Percentiles rank a stretch among this genome's conserved stretches.
Conservation (phyloP, 2,329 filamentous ascomycete species). For the Microdochium trichocladiopsis region DNA sequence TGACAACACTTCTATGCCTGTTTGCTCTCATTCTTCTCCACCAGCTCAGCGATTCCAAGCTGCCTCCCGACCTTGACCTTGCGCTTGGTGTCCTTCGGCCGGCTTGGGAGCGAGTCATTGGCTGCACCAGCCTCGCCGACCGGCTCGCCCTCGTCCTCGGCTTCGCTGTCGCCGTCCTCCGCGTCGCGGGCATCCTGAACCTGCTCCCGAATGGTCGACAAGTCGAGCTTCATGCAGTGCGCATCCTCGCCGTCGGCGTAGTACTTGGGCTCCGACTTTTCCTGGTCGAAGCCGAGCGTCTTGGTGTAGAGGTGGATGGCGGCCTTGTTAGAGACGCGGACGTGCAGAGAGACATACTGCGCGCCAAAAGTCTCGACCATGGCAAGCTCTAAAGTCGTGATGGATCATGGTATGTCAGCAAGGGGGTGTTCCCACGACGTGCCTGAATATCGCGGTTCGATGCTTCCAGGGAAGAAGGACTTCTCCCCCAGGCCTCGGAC, state of each 20-base stretch:
- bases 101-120: constrained; percentile 19
- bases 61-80: constrained; percentile 80
- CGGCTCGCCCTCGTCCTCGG: constrained; percentile 57
- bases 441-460: no score
- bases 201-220: constrained; percentile 49
- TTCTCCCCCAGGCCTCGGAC: no score
- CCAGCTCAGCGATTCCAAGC: constrained; percentile 71
- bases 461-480: no score
- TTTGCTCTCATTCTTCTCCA: constrained; percentile 62
- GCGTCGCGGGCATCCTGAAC: constrained; percentile 24
- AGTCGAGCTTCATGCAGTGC: constrained; percentile 85
- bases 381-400: constrained; percentile 59
- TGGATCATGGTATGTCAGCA: constrained; percentile 3
- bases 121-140: constrained; percentile 61
- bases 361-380: constrained; percentile 95
- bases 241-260: constrained; percentile 98
- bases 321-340: constrained; percentile 87
- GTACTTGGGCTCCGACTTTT: constrained; percentile 83
- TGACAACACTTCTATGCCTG: constrained; percentile 11
- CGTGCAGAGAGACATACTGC: constrained; percentile 90
- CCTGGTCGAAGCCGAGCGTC: constrained; percentile 81
- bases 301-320: constrained; percentile 89
- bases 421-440: not conserved
- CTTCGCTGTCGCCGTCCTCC: constrained; percentile 2
- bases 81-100: constrained; percentile 54